phyloP scores from a whole-genome alignment of 2,329 filamentous ascomycete genomes.

The Penicillium sp. region DNA sequence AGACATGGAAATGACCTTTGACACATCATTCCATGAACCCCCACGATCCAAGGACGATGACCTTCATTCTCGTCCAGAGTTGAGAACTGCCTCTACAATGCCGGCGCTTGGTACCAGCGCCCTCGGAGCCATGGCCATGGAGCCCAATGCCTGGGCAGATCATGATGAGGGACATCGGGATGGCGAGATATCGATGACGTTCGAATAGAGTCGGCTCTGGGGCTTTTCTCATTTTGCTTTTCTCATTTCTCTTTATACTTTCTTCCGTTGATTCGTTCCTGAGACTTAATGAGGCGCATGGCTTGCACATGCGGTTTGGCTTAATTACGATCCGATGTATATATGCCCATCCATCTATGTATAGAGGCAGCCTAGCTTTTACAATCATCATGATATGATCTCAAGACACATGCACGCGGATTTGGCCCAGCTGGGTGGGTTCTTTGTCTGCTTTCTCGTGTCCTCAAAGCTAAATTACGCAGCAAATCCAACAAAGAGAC shows the following conservation, averaged over 20 bases:
- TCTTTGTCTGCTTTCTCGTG: not conserved
- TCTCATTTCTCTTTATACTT: constrained; percentile 4
- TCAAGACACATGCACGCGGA: not conserved
- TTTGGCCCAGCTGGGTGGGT: not conserved
- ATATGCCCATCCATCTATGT: not conserved
- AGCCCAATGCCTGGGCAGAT: constrained; percentile 62
- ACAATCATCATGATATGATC: constrained; percentile 2
- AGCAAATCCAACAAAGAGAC: too few relatives aligned
- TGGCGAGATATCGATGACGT: constrained; percentile 71
- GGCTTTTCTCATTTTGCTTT: not conserved
- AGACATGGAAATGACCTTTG: constrained; percentile 61
- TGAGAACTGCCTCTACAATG: constrained; percentile 28
- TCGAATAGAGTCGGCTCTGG: constrained; percentile 49
- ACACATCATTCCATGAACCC: constrained; percentile 50
- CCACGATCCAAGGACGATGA: constrained; percentile 14
- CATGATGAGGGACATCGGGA: constrained; percentile 59
- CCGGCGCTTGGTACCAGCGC: constrained; percentile 23
- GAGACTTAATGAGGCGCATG: constrained; percentile 1
- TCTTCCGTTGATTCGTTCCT: not conserved
- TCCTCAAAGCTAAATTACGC: too few relatives aligned
- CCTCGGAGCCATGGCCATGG: constrained; percentile 28
- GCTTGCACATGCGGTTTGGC: not conserved
- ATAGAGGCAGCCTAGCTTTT: not conserved
- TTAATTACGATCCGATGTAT: not conserved
- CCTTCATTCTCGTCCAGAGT: constrained; percentile 18